Evolutionary conservation across 345 rosid genomes (phyloP), one percentile per base, ranked within the genome.

Genomic region (Hibiscus mutabilis): DNA sequence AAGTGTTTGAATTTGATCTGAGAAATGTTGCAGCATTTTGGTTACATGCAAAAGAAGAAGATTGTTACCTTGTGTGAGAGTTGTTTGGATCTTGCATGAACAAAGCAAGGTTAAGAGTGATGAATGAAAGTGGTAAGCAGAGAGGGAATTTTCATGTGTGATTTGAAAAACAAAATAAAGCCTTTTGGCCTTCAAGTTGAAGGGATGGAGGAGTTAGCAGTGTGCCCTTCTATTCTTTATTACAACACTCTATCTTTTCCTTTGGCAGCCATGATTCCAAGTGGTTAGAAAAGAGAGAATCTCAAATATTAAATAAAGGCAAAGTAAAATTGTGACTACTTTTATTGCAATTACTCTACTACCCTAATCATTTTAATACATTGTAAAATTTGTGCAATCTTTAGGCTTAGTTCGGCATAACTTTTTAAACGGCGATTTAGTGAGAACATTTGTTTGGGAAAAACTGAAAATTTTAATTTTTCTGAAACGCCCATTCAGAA

Each of bases 81-180:
- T 74, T 79, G 77, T 91, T 89, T 82, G 88, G 85, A 83, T 91
- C 93, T 87, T 89, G 97, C 97, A 93, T 91, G 91, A 86, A 86
- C 83, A 79, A 75, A 76, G 76, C 47, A 61, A 75, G 63, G 33
- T 70, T 78, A 78, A 74, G 73, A 68, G 76, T 55, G 71, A 31
- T 42, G 78, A 18, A 68, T 53, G 77, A 73, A 74, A 72, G 78
- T 80, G 63, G 25, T 22, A 37, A 67, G 16, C 13, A 49, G 75
- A 75, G 46, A 67, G 71, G 64, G 79, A 75, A 72, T 64, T 79
- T 73, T 82, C 87, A 84, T 84, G 76, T 82, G 85, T 70, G 77
- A 56, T 46, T 18, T 59, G 61, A 25, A 47, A 33, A 18, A 61
- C 56, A 73, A 60, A 21, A 56, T 9, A 8, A 60, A 51, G 62